Percentiles rank a stretch among this genome's conserved stretches.
Conservation (phyloP, 805 yeast species). For the Suhomyces prunicola region DNA sequence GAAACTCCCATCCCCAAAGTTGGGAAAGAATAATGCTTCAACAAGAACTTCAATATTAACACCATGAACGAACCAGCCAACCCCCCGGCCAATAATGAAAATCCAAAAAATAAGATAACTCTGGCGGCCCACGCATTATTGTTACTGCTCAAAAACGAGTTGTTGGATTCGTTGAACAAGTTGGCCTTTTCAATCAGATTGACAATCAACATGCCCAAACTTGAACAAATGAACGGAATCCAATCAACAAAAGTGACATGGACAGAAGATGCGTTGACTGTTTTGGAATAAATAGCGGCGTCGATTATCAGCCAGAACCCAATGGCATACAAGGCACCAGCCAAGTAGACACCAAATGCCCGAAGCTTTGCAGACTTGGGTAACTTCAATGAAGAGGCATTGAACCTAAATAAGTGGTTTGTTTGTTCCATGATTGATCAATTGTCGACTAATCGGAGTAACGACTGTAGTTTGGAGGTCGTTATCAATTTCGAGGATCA, state of each 20-base stretch:
- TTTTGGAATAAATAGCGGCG: constrained; percentile 80
- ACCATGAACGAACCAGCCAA: constrained; percentile 89
- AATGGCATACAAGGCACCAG: constrained; percentile 74
- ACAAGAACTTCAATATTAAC: constrained; percentile 75
- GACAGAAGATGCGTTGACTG: constrained; percentile 78
- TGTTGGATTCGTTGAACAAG: constrained; percentile 42
- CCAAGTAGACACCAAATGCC: constrained; percentile 69
- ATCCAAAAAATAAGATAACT: constrained; percentile 85
- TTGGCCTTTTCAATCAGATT: constrained; percentile 69
- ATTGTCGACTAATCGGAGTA: neutral
- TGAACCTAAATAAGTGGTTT: constrained; percentile 61
- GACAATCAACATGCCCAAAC: constrained; percentile 83
- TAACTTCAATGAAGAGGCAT: constrained; percentile 48
- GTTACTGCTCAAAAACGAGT: constrained; percentile 38
- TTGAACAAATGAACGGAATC: constrained; percentile 88
- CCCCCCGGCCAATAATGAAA: constrained; percentile 90
- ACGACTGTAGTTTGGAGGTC: neutral
- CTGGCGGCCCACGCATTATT: constrained; percentile 91
- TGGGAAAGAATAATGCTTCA: constrained; percentile 78
- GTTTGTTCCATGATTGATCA: constrained; percentile 35
- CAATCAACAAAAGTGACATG: constrained; percentile 93
- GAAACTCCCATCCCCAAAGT: constrained; percentile 92
- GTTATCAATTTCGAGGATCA: neutral
- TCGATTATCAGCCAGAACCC: constrained; percentile 91
- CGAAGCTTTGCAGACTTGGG: constrained; percentile 72